Conservation (phyloP, 2,329 filamentous ascomycete species). For the Ceratocystis cacaofunesta region DNA sequence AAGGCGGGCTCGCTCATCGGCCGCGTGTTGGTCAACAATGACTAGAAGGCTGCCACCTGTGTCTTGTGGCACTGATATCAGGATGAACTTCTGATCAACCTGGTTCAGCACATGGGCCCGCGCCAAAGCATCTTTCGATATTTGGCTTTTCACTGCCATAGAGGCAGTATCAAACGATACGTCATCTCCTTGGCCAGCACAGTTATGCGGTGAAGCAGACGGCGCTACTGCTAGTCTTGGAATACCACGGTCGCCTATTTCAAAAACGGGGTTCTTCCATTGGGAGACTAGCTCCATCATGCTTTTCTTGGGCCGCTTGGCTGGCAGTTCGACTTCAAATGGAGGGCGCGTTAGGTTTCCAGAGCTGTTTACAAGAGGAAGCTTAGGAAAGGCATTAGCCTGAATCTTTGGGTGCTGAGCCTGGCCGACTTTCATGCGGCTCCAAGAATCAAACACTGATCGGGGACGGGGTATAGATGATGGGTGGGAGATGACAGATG, state of each 20-base stretch:
- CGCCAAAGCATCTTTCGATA: constrained; percentile 49
- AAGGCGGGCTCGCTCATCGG: constrained; percentile 72
- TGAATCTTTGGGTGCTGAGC: constrained; percentile 1
- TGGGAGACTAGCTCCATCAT: constrained; percentile 42
- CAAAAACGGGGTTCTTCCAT: constrained; percentile 69
- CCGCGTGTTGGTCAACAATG: constrained; percentile 85
- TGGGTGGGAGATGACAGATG: constrained; percentile 42
- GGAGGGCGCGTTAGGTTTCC: constrained; percentile 16
- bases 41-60: constrained; percentile 41
- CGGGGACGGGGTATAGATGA: not conserved
- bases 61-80: constrained; percentile 36
- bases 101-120: constrained; percentile 58
- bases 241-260: constrained; percentile 31
- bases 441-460: constrained; percentile 28
- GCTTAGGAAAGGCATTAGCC: constrained; percentile 5
- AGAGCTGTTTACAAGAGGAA: constrained; percentile 10
- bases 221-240: constrained; percentile 24
- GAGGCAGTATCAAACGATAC: constrained; percentile 11
- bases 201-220: constrained; percentile 20
- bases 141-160: constrained; percentile 23
- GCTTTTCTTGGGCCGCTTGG: constrained; percentile 32
- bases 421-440: constrained; percentile 22
- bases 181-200: constrained; percentile 18
- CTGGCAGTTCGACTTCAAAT: constrained; percentile 11
- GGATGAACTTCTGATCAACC: constrained; percentile 79